Conservation (phyloP, 78 protist species). For the Dictyostelium intermedium region DNA sequence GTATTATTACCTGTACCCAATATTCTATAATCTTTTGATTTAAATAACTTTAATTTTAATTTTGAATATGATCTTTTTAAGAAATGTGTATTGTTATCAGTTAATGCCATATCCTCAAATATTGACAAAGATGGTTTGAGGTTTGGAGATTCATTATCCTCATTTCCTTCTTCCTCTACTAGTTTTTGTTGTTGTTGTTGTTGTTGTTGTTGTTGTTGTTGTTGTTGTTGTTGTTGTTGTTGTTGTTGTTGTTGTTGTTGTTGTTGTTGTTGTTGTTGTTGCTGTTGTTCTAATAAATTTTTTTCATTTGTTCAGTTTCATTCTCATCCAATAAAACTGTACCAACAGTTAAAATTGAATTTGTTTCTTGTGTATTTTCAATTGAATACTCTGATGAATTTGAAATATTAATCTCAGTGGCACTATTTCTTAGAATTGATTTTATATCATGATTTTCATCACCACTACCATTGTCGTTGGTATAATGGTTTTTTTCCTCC, state of each 20-base stretch:
- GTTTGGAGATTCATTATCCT: not conserved
- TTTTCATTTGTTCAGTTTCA: not conserved
- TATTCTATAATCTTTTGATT: not conserved
- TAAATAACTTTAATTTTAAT: not conserved
- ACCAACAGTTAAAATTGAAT: constrained; percentile 3
- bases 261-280: not conserved
- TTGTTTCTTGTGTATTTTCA: not conserved
- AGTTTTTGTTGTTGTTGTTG: not conserved
- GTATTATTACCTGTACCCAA: not conserved
- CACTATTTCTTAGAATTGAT: not conserved
- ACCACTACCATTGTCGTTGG: not conserved
- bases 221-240: not conserved
- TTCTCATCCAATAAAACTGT: not conserved
- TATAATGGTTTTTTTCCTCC: not conserved
- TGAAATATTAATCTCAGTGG: not conserved
- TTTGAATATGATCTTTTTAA: not conserved
- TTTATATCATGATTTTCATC: not conserved
- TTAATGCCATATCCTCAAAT: not conserved
- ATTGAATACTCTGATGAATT: constrained; percentile 5
- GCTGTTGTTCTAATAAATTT: not conserved
- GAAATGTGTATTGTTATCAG: not conserved
- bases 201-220: not conserved
- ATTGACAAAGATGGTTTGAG: not conserved
- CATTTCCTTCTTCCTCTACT: not conserved
- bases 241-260: too few relatives aligned